These are phyloP conservation scores for Nakazawaea holstii DNA, from an alignment of 805 yeast species.

Conservation along the genomic window DNA sequence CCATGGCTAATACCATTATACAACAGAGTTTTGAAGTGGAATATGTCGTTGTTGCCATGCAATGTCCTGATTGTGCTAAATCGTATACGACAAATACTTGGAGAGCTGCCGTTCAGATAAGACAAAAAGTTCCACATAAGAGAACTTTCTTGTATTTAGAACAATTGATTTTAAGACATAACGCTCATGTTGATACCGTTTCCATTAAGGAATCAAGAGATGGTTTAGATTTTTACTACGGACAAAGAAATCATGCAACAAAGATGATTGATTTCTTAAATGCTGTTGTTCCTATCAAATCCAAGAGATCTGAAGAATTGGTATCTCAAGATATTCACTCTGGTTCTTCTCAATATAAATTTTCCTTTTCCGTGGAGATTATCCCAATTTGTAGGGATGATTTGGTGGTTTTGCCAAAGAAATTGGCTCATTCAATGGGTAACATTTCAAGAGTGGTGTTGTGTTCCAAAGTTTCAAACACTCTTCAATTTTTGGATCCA, in stretches of 20 bases:
- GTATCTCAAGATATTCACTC: constrained; percentile 90
- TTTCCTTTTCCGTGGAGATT: constrained; percentile 87
- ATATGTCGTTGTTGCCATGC: constrained; percentile 89
- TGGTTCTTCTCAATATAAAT: constrained; percentile 82
- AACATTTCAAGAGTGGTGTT: constrained; percentile 75
- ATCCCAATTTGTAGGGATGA: constrained; percentile 98
- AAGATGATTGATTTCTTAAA: constrained; percentile 89
- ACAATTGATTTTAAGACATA: constrained; percentile 87
- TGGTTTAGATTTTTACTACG: constrained; percentile 91
- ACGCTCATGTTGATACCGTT: constrained; percentile 90
- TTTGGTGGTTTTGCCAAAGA: constrained; percentile 84
- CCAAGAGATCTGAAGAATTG: constrained; percentile 84
- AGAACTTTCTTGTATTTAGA: constrained; percentile 94
- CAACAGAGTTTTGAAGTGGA: constrained; percentile 96
- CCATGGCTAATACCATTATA: constrained; percentile 82
- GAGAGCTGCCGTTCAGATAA: constrained; percentile 96
- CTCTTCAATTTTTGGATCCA: constrained; percentile 85
- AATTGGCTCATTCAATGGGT: constrained; percentile 78
- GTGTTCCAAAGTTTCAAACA: constrained; percentile 79
- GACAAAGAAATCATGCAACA: constrained; percentile 84
- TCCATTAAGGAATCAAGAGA: constrained; percentile 90
- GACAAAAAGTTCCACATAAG: constrained; percentile 96
- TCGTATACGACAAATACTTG: constrained; percentile 95
- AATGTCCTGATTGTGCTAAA: constrained; percentile 98
- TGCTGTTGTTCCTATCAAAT: constrained; percentile 79